Base-by-base conservation (phyloP, 2,329 filamentous ascomycete species). In the Fusarium decemcellulare region DNA sequence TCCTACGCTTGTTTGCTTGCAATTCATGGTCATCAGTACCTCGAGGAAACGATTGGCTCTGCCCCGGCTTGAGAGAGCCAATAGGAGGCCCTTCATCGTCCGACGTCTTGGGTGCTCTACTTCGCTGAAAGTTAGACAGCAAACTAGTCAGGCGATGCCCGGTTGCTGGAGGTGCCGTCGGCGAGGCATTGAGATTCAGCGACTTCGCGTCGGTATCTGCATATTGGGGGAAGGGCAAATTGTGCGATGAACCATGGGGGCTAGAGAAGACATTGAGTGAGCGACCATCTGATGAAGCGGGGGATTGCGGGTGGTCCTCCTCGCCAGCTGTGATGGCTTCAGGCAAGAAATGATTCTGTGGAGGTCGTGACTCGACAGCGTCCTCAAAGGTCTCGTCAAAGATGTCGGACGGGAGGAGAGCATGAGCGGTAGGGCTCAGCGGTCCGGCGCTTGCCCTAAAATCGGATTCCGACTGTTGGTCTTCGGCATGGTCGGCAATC, bases 11-110 rank as follows among this genome's bases (percentile, higher is more conserved):
- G 77, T 77, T 88, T 66, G 74, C 84, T 77, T 80, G 80, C 67
- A 76, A 81, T 74, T 86, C 91, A 71, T 77, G 78, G 12, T 90
- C 89, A 23, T 87, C 92, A 65, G 81, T 81, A 64, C 86, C 85
- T 16, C 87, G 83, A 7, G 93, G 93, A 70, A 96, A 89, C 0
- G 93, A 95, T 75, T 93, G 92, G 73, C 92, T 94, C 76, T 95
- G 92, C 0, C 88, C 87, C 32, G 88, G 81, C 74, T 93, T 93
- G 14, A 95, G 81, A 18, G 87, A 90, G 1, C 93, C 93, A 8
- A 94, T 79, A 1, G 87, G 83, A 7, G 90, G 91, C 0, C 91
- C 90, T 8, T 73, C 74, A 2, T 79, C 77, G 40, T 79, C 77
- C 12, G 85, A 75, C 1, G 85, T 85, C 78, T 93, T 94, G 6